phyloP scores from a whole-genome alignment of 805 yeast genomes.

The Scheffersomyces ergatensis region DNA sequence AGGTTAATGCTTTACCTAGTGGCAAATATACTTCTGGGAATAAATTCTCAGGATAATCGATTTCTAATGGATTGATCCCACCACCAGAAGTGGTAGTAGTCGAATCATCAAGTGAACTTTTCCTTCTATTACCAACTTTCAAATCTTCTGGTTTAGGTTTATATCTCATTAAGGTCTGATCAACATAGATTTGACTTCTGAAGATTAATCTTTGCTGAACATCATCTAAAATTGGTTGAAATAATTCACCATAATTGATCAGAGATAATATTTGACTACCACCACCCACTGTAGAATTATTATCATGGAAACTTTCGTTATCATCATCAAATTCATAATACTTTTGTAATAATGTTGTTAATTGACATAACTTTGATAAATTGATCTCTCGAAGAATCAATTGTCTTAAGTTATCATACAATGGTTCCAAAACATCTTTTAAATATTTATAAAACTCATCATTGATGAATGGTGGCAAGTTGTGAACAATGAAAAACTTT shows the following conservation, averaged over 20 bases:
- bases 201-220: slow-evolving; percentile 79
- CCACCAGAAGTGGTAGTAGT: slow-evolving; percentile 10
- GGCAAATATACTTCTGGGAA: slow-evolving; percentile 66
- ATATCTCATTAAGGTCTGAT: slow-evolving; percentile 63
- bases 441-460: slow-evolving; percentile 56
- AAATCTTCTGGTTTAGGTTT: slow-evolving; percentile 69
- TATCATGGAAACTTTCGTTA: slow-evolving; percentile 9
- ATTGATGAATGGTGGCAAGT: slow-evolving; percentile 9
- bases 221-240: slow-evolving; percentile 71
- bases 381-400: slow-evolving; percentile 68
- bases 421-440: slow-evolving; percentile 66
- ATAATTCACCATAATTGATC: slow-evolving; percentile 55
- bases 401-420: slow-evolving; percentile 69
- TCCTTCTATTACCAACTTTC: slow-evolving; percentile 46
- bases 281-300: slow-evolving; percentile 18
- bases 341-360: slow-evolving; percentile 65
- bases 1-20: slow-evolving; percentile 60
- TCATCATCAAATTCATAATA: slow-evolving; percentile 57
- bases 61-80: slow-evolving; percentile 17
- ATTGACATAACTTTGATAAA: slow-evolving; percentile 68
- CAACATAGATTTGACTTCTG: slow-evolving; percentile 71
- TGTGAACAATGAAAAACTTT: slow-evolving; percentile 39
- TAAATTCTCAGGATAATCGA: slow-evolving; percentile 35
- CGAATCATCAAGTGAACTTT: slow-evolving; percentile 4
- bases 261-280: no score